Evolutionary conservation across 345 rosid species (phyloP).

Genomic region (Moricandia arvensis): DNA sequence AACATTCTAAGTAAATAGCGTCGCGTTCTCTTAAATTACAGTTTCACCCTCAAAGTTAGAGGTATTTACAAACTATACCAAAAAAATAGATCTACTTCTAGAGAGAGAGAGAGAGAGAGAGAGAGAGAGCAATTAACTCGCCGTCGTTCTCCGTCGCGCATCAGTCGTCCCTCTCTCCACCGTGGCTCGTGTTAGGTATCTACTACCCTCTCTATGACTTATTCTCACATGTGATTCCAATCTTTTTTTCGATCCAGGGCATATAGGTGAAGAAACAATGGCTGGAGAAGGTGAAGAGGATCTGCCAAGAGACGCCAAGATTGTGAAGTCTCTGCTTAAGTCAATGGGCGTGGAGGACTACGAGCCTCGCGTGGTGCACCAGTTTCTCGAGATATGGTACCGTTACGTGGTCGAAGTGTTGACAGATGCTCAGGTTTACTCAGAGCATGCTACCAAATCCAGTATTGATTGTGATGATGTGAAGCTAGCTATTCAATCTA

Average conservation of each 20-base stretch:
- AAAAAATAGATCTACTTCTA: not conserved
- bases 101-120: not conserved
- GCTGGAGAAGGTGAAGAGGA: conserved; percentile 58
- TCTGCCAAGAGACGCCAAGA: conserved; percentile 86
- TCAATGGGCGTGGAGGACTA: conserved; percentile 94
- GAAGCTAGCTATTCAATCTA: conserved; percentile 87
- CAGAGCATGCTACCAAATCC: conserved; percentile 84
- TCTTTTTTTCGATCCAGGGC: not conserved
- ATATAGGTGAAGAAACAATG: conserved; percentile 32
- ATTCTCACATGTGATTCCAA: not conserved
- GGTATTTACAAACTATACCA: not conserved
- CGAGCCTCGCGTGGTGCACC: conserved; percentile 85
- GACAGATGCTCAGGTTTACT: conserved; percentile 86
- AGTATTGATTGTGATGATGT: conserved; percentile 79
- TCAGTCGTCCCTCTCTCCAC: not conserved
- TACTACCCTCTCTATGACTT: not conserved
- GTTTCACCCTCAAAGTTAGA: not conserved
- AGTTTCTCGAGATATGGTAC: conserved; percentile 90
- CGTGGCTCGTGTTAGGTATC: not conserved
- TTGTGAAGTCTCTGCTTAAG: conserved; percentile 71
- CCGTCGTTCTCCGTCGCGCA: not conserved
- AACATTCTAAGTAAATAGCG: too few relatives aligned
- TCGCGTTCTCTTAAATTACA: not conserved
- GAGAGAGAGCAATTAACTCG: not conserved
- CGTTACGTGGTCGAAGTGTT: conserved; percentile 79